Evolutionary conservation across 1,284 basidiomycete species (phyloP), one percentile per base, ranked within the genome.

Genomic region (Tetrapyrgos nigripes): DNA sequence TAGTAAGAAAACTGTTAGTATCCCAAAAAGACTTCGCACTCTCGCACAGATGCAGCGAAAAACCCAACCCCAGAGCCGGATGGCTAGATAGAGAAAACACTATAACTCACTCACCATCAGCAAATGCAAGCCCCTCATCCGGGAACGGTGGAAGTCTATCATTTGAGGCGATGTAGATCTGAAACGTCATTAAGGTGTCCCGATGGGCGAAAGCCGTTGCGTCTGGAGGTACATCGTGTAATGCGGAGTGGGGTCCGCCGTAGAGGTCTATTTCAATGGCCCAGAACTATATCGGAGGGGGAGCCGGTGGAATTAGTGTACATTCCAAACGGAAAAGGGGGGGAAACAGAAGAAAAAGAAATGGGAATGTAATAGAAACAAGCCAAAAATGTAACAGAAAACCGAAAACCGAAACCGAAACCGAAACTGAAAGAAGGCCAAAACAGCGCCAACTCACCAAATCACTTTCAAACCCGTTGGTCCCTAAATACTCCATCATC

Each of bases 241-340:
- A 74, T 2, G 72, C 74, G 4, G 78, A 80, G 40, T 76, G 75
- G 10, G 62, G 68, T 2, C 79, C 79, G 1, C 80, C 79, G 49
- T 76, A 80, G 2, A 80, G 64, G 45, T 78, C 79, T 1, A 78
- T 62, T 65, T 79, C 70, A 13, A 79, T 70, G 62, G 79, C 78
- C 79, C 79, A 82, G 4, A 70, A 63, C 79, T 40, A 40, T 8
- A 8, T 33, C 31, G 8, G 31, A 33, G 31, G n/a, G n/a, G n/a
- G n/a, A n/a, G n/a, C n/a, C n/a, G n/a, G n/a, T n/a, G n/a, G n/a
- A n/a, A n/a, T n/a, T n/a, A n/a, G n/a, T n/a, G n/a, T n/a, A n/a
- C n/a, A n/a, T n/a, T n/a, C n/a, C n/a, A n/a, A n/a, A n/a, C n/a
- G n/a, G n/a, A n/a, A n/a, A n/a, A n/a, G n/a, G n/a, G n/a, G n/a